Evolutionary conservation across 495 filamentous ascomycete species (phyloP).

Genomic region (Penicillium mononematosum): DNA sequence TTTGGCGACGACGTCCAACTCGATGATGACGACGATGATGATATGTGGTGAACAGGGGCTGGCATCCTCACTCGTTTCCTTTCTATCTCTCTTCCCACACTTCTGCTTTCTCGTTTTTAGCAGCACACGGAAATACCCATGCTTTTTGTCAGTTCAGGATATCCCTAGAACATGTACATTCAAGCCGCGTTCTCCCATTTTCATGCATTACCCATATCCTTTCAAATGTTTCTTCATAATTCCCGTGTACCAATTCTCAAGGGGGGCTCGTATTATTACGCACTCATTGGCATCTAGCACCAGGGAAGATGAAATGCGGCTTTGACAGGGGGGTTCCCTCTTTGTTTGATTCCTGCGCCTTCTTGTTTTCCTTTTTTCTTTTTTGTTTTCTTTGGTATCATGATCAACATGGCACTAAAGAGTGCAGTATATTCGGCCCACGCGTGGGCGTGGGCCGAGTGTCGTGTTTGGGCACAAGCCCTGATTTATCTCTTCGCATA

Average conservation of each 20-base stretch:
- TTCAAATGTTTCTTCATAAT: slow-evolving; percentile 5
- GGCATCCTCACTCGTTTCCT: slow-evolving; percentile 22
- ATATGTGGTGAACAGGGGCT: slow-evolving; percentile 53
- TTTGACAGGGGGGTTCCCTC: background rate
- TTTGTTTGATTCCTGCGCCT: background rate
- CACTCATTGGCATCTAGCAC: slow-evolving; percentile 9
- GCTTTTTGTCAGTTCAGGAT: slow-evolving; percentile 30
- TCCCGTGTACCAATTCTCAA: slow-evolving; percentile 2
- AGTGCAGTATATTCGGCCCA: slow-evolving; percentile 20
- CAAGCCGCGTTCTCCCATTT: slow-evolving; percentile 20
- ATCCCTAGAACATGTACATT: slow-evolving; percentile 33
- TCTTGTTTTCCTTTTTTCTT: background rate
- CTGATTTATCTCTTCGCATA: slow-evolving; percentile 43
- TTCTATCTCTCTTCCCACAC: slow-evolving; percentile 18
- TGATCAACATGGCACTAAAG: slow-evolving; percentile 13
- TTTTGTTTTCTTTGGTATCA: background rate
- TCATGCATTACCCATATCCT: slow-evolving; percentile 14
- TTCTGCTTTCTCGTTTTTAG: slow-evolving; percentile 32
- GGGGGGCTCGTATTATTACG: slow-evolving; percentile 12
- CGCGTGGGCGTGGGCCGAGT: background rate
- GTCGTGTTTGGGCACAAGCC: slow-evolving; percentile 28
- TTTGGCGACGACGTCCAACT: slow-evolving; percentile 51
- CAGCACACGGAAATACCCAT: slow-evolving; percentile 40
- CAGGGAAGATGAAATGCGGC: background rate
- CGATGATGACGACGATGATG: slow-evolving; percentile 52